phyloP scores from a whole-genome alignment of 2,329 filamentous ascomycete genomes.

The Epichloe bromicola region DNA sequence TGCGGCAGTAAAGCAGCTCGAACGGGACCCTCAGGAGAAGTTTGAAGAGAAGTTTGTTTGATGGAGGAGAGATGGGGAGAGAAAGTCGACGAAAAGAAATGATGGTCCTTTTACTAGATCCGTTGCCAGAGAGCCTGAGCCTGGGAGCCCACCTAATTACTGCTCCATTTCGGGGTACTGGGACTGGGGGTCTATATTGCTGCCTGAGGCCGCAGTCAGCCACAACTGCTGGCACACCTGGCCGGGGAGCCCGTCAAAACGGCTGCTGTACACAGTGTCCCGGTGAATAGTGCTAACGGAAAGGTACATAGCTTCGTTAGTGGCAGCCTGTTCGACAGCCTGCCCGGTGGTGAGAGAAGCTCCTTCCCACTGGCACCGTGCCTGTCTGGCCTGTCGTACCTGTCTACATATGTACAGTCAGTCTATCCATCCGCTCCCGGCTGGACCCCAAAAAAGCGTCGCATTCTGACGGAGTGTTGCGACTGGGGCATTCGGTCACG shows the following conservation, averaged over 20 bases:
- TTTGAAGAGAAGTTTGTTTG: neutral
- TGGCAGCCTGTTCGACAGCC: neutral
- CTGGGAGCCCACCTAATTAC: conserved; percentile 7
- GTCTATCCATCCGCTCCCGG: too few species aligned
- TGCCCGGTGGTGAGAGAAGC: neutral
- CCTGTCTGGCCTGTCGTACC: too few species aligned
- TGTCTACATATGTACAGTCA: too few species aligned
- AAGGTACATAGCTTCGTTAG: conserved; percentile 2
- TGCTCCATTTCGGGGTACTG: conserved; percentile 1
- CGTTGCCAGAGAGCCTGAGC: conserved; percentile 12
- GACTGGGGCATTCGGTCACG: neutral
- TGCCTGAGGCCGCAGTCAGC: conserved; percentile 9
- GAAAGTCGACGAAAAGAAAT: conserved; percentile 8
- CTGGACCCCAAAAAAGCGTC: too few species aligned
- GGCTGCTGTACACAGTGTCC: neutral
- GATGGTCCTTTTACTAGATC: conserved; percentile 6
- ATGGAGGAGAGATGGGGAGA: conserved; percentile 2
- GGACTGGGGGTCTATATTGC: conserved; percentile 1
- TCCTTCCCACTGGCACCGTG: neutral
- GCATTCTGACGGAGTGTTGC: neutral
- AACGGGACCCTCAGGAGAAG: conserved; percentile 2
- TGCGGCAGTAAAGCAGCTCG: conserved; percentile 3
- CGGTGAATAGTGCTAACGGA: neutral
- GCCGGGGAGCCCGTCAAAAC: neutral
- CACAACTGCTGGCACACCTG: neutral